Evolutionary conservation across 106 monocot species (phyloP), one percentile per base, ranked within the genome.

Genomic region (Allium sativum): DNA sequence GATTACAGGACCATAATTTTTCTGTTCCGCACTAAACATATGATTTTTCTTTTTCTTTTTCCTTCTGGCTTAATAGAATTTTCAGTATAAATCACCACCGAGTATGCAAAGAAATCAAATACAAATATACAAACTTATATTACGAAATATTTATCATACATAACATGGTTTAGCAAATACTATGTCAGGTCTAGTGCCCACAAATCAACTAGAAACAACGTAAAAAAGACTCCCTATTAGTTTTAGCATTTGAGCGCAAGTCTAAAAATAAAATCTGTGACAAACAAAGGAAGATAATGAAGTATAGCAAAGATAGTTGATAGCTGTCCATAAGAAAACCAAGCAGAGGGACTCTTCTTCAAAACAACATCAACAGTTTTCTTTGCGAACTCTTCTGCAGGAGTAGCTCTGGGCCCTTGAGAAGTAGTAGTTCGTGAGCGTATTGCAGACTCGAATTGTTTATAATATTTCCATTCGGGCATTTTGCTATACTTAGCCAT

Each of bases 401-500:
- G 84, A 53, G 91, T 87, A 19, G 87, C 64, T 57, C 40, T 71
- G 12, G 69, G 44, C 8, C 80, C 75, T 63, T 96, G 95, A 41
- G 91, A 90, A 16, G 75, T 42, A 12, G 45, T 63, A 7, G 87
- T 73, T 42, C 95, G 81, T 45, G 74, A 58, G 6, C 79, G 56
- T 5, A 96, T 74, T 7, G 77, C 64, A 20, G 65, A 51, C 51
- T 82, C 87, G 52, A 78, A 87, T 12, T 56, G 17, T 51, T 90
- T 96, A 71, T 84, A 96, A 31, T 81, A 75, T 61, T 87, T 96
- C 95, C 90, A 96, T 31, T 90, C 95, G 0, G 81, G 75, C 76
- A 96, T 91, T 22, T 52, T 48, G 22, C 59, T 76, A 63, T 96
- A 91, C 58, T 54, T 78, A 7, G 77, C 52, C 42, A 71, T 6